Base-by-base conservation (phyloP, 1,139 yeast genomes). In the Meyerozyma smithsonii region DNA sequence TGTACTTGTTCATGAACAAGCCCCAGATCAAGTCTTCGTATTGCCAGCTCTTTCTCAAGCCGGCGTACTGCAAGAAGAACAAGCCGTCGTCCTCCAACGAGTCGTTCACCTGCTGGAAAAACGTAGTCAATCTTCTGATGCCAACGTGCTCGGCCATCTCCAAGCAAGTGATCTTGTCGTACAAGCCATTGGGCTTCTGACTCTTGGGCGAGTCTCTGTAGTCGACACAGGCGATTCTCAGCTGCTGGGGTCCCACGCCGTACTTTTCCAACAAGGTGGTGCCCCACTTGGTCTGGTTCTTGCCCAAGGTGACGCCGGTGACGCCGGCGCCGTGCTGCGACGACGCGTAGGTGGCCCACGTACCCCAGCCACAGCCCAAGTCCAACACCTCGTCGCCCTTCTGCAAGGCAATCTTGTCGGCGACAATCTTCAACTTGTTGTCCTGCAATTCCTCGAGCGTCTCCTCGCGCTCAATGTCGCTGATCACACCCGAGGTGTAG, bases 71-170 rank as follows among this genome's bases (percentile, higher is more conserved):
- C 62, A 88, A 74, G 61, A 76, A 84, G 72, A 88, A 87, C 41
- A 84, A 62, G 48, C 96, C 97, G 58, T 88, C 96, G 58, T 88
- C 97, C 54, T 88, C 95, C 59, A 88, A 79, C 77, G 88, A 79
- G 56, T 86, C 86, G 59, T 81, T 76, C 43, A 87, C 92, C 66
- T 88, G 96, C 48, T 71, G 68, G 62, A 88, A 71, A 69, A 88
- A 88, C 28, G 84, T 57, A 38, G 79, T 66, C 52, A 88, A 84
- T 60, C 89, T 83, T 65, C 95, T 81, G 54, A 88, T 84, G 59
- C 97, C 97, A 59, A 88, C 96, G 62, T 88, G 97, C 72, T 88
- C 97, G 32, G 95, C 90, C 97, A 88, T 88, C 72, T 88, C 96
- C 61, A 88, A 74, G 67, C 95, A 85, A 39, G 95, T 84, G 58